Evolutionary conservation across 1,284 basidiomycete genomes (phyloP).

Genomic region (Ceratorhiza oryzae-sativae): DNA sequence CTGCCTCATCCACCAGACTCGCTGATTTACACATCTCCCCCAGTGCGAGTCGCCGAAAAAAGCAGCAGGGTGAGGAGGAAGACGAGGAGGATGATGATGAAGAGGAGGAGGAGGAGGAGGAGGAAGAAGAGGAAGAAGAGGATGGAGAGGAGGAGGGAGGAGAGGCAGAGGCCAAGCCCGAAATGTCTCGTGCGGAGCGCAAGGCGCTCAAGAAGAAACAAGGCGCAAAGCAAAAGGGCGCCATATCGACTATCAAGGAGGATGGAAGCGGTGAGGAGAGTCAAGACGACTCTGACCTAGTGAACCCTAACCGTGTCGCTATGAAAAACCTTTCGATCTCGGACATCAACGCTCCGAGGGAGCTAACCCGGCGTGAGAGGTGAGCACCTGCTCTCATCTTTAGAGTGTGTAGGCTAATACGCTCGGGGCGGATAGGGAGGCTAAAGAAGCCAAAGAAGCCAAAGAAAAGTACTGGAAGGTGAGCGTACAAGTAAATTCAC

Average conservation of each 20-base stretch:
- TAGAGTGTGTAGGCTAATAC: not conserved
- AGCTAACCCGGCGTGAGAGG: conserved; percentile 74
- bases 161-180: conserved; percentile 49
- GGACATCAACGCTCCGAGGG: conserved; percentile 62
- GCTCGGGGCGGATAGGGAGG: conserved; percentile 65
- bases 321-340: conserved; percentile 69
- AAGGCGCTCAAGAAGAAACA: conserved; percentile 74
- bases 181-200: conserved; percentile 69
- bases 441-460: conserved; percentile 88
- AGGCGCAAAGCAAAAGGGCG: conserved; percentile 51
- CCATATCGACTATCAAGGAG: conserved; percentile 52
- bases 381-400: conserved; percentile 48
- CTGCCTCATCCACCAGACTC: no score
- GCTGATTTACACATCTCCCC: no score
- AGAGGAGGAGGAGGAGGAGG: conserved; percentile 52
- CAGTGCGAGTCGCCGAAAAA: conserved; percentile 37
- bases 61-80: conserved; percentile 42
- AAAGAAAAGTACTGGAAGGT: conserved; percentile 87
- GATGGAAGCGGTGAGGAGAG: conserved; percentile 53
- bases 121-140: conserved; percentile 50
- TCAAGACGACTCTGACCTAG: conserved; percentile 66
- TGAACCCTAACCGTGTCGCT: conserved; percentile 73
- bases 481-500: conserved; percentile 41
- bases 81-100: conserved; percentile 53
- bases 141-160: conserved; percentile 49